Evolutionary conservation across 129 eudicot genomes (phyloP).

Genomic region (Flaveria robusta): DNA sequence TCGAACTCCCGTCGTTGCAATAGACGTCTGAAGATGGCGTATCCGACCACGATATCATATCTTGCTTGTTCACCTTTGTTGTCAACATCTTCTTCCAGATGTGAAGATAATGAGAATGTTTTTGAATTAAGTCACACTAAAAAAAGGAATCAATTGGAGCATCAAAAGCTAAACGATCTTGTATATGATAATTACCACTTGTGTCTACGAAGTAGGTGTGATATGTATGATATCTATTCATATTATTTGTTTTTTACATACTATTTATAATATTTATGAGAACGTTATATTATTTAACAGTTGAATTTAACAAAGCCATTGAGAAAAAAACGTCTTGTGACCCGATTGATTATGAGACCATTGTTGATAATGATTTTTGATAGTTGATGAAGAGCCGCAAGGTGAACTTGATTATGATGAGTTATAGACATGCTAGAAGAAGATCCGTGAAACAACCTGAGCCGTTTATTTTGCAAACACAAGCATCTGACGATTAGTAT

Average conservation of each 20-base stretch:
- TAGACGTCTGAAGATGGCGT: too few species aligned
- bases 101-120: conserved; percentile 6
- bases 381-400: neutral
- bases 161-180: neutral
- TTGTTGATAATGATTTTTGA: neutral
- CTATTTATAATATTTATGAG: too few species aligned
- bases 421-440: neutral
- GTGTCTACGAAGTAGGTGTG: neutral
- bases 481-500: too few species aligned
- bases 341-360: neutral
- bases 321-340: neutral
- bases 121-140: neutral
- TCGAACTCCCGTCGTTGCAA: too few species aligned
- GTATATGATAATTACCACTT: neutral
- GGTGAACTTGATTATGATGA: neutral
- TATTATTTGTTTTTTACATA: neutral
- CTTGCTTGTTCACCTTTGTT: too few species aligned
- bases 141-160: neutral
- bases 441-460: neutral
- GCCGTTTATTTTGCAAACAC: neutral
- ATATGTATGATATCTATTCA: too few species aligned
- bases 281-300: too few species aligned
- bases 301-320: neutral
- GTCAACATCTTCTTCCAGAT: neutral
- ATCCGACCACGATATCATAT: too few species aligned